Percentiles rank a stretch among this genome's conserved stretches.
Conservation (phyloP, 2,329 filamentous ascomycete genomes). For the Polychaeton citri region DNA sequence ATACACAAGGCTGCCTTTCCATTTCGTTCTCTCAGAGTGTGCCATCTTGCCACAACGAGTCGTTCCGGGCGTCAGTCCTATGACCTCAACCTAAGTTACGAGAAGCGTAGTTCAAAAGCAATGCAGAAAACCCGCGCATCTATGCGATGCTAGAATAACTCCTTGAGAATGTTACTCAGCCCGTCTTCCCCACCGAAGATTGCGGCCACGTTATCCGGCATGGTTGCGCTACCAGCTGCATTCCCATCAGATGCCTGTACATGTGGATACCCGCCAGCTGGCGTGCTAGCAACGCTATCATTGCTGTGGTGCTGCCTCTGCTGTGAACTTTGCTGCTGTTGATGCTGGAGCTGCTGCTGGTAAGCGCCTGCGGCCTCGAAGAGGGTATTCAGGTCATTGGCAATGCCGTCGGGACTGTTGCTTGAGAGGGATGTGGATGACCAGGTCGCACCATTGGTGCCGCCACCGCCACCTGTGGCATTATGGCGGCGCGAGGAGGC, state of each 20-base stretch:
- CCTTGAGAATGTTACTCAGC: slow-evolving; percentile 44
- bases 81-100: no score
- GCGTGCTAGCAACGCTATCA: neutral
- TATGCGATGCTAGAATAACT: no score
- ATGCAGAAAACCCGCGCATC: no score
- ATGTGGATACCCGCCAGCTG: neutral
- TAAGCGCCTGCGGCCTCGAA: slow-evolving; percentile 51
- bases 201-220: slow-evolving; percentile 17
- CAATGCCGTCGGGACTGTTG: slow-evolving; percentile 46
- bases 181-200: slow-evolving; percentile 45
- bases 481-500: neutral
- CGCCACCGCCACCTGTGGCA: slow-evolving; percentile 1
- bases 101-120: no score
- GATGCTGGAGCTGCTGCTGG: neutral
- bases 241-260: neutral
- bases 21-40: no score
- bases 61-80: no score
- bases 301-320: neutral
- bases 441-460: slow-evolving; percentile 6
- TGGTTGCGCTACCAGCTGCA: no score
- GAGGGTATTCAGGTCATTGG: slow-evolving; percentile 48
- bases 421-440: slow-evolving; percentile 22
- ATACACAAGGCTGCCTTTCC: no score
- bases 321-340: neutral
- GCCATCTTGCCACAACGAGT: no score